These are phyloP conservation scores for Cryptomeria japonica DNA, from an alignment of 75 land plant species.

Conservation along the genomic window DNA sequence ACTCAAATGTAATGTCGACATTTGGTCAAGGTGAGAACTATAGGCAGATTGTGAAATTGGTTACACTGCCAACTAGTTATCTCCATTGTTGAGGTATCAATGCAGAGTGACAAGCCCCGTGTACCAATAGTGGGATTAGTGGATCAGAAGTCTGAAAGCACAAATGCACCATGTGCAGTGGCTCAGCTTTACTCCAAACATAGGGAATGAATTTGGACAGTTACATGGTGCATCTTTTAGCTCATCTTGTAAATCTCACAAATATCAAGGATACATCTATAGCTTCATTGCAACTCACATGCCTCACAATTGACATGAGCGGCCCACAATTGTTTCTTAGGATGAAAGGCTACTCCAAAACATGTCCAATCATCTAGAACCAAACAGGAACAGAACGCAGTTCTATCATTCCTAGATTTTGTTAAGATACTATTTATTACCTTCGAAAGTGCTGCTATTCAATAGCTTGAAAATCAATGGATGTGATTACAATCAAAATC, in stretches of 20 bases:
- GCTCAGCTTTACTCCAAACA: background rate
- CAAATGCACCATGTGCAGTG: background rate
- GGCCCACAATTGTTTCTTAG: background rate
- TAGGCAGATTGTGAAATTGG: background rate
- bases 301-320: background rate
- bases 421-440: too few species aligned
- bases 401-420: background rate
- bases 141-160: background rate
- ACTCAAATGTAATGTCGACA: background rate
- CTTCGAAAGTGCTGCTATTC: background rate
- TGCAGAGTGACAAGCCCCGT: background rate
- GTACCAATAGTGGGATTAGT: background rate
- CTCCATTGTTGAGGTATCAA: background rate
- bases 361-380: background rate
- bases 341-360: background rate
- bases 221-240: background rate
- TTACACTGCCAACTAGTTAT: background rate
- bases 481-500: background rate
- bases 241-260: background rate
- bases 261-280: too few species aligned
- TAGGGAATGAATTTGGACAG: background rate
- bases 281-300: background rate
- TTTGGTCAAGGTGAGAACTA: background rate
- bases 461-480: background rate
- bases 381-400: background rate